Conservation (phyloP, 208 protist genomes). For the Crithidia acanthocephali region DNA sequence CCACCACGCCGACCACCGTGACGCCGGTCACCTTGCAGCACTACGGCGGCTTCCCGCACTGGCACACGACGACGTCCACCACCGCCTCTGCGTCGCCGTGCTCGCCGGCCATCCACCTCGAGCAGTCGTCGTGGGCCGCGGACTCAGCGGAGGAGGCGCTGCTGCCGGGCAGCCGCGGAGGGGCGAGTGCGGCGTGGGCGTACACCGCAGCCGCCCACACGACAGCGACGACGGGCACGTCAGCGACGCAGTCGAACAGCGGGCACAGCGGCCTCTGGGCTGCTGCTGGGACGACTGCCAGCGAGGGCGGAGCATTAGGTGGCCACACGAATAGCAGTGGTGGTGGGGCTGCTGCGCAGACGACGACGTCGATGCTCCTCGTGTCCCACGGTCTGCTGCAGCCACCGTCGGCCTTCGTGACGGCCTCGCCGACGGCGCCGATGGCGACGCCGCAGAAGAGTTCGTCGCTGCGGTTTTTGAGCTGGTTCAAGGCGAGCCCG, state of each 20-base stretch:
- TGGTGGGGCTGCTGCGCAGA: not conserved
- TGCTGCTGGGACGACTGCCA: not conserved
- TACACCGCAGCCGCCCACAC: constrained; percentile 1
- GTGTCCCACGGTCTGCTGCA: constrained; percentile 29
- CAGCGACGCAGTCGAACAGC: not conserved
- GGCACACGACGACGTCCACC: not conserved
- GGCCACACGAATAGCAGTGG: no score
- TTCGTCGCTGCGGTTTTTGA: constrained; percentile 22
- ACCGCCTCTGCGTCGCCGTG: not conserved
- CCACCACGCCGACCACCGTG: constrained; percentile 10
- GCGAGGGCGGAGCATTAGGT: not conserved
- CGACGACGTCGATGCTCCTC: constrained; percentile 24
- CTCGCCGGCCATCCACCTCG: constrained; percentile 13
- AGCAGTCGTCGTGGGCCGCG: constrained; percentile 2
- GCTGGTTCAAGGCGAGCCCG: constrained; percentile 26
- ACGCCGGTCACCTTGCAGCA: not conserved
- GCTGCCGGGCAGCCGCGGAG: constrained; percentile 33
- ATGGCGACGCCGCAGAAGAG: constrained; percentile 9
- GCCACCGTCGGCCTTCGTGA: constrained; percentile 30
- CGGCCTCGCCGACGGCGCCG: constrained; percentile 5
- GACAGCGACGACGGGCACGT: not conserved
- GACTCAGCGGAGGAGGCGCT: constrained; percentile 36
- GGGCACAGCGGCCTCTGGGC: not conserved
- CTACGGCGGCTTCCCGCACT: not conserved
- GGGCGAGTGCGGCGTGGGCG: constrained; percentile 14